These are phyloP conservation scores for Exophiala aquamarina DNA, from an alignment of 2,329 filamentous ascomycete species.

Conservation along the genomic window DNA sequence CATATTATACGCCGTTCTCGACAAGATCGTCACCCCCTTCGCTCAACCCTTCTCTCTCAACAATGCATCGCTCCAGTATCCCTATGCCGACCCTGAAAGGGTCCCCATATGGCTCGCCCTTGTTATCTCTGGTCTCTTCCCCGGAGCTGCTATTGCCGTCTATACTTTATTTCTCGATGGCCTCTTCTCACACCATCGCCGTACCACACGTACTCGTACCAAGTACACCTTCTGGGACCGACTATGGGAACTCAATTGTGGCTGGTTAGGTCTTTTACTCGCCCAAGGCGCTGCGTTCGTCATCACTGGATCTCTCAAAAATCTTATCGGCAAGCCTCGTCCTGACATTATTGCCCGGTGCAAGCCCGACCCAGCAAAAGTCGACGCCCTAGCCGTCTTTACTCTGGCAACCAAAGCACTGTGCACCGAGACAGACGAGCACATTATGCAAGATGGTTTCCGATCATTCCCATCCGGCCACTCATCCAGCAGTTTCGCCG, in stretches of 20 bases:
- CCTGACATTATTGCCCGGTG: constrained; percentile 61
- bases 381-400: constrained; percentile 36
- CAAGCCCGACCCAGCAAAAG: constrained; percentile 38
- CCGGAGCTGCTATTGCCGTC: constrained; percentile 52
- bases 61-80: constrained; percentile 59
- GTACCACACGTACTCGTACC: constrained; percentile 36
- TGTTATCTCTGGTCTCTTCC: constrained; percentile 50
- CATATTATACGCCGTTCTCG: constrained; percentile 52
- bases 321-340: constrained; percentile 59
- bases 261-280: constrained; percentile 56
- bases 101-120: constrained; percentile 52
- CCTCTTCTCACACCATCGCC: constrained; percentile 53
- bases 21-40: constrained; percentile 53
- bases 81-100: constrained; percentile 56
- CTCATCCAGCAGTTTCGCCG: constrained; percentile 54
- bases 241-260: constrained; percentile 63
- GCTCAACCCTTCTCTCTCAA: constrained; percentile 58
- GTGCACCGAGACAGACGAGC: constrained; percentile 51
- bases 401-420: constrained; percentile 50
- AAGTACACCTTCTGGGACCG: constrained; percentile 55
- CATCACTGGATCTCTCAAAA: constrained; percentile 59
- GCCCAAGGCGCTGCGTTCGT: constrained; percentile 57
- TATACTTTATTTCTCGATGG: constrained; percentile 61
- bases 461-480: constrained; percentile 37
- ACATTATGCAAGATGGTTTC: constrained; percentile 55